phyloP scores from a whole-genome alignment of 768 basidiomycete species.

The Termitomyces sp. region DNA sequence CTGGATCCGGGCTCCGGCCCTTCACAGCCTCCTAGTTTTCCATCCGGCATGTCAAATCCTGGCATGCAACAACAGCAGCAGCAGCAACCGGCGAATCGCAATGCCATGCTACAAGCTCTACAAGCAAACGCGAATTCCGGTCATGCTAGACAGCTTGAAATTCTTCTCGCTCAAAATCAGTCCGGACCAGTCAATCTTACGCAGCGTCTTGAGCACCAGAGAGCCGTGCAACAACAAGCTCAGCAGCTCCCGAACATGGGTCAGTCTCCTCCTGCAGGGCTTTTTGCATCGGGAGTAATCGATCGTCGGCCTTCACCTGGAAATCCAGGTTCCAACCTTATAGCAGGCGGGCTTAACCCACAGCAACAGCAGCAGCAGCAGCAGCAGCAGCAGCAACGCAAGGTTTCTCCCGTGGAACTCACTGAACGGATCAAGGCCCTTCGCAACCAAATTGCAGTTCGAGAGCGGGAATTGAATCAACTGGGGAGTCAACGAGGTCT shows the following conservation, averaged over 20 bases:
- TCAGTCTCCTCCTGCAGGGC: slow-evolving; percentile 39
- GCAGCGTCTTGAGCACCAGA: slow-evolving; percentile 18
- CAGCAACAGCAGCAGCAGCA: slow-evolving; percentile 10
- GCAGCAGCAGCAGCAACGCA: slow-evolving; percentile 6
- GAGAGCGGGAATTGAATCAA: slow-evolving; percentile 8
- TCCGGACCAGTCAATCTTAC: slow-evolving; percentile 27
- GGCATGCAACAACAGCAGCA: slow-evolving; percentile 14
- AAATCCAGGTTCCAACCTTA: slow-evolving; percentile 22
- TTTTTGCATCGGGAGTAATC: slow-evolving; percentile 36
- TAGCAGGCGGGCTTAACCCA: slow-evolving; percentile 3
- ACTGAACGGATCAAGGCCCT: slow-evolving; percentile 9
- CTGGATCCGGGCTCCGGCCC: slow-evolving; percentile 27
- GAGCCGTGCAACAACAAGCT: slow-evolving; percentile 19
- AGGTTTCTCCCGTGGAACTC: slow-evolving; percentile 8
- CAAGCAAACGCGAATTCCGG: slow-evolving; percentile 21
- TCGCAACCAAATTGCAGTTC: slow-evolving; percentile 2
- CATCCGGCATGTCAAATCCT: slow-evolving; percentile 27
- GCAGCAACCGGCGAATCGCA: slow-evolving; percentile 18
- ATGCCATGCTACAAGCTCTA: slow-evolving; percentile 31
- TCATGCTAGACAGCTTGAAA: slow-evolving; percentile 37
- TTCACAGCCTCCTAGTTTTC: slow-evolving; percentile 29
- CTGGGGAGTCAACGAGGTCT: slow-evolving; percentile 4
- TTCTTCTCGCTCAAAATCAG: slow-evolving; percentile 43
- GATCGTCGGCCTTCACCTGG: slow-evolving; percentile 48
- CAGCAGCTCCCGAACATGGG: slow-evolving; percentile 26